These are phyloP conservation scores for Cryptococcus neoformans DNA, from an alignment of 1,284 basidiomycete genomes.

Conservation along the genomic window DNA sequence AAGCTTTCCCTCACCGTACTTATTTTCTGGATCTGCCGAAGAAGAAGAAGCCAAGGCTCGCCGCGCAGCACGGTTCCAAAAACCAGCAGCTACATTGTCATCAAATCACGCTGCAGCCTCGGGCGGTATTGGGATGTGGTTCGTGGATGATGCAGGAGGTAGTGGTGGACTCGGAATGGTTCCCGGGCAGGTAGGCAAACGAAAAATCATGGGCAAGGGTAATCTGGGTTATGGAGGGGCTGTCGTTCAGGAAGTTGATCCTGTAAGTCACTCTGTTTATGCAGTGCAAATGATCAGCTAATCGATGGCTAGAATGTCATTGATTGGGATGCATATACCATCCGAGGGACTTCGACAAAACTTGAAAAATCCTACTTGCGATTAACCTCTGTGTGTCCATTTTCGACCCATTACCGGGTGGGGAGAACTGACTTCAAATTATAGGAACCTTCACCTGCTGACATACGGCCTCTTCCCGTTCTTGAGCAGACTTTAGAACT, in stretches of 20 bases:
- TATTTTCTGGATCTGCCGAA: conserved; percentile 26
- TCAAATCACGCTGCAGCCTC: conserved; percentile 1
- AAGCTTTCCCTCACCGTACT: conserved; percentile 29
- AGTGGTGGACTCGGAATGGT: conserved; percentile 17
- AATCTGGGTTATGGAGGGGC: conserved; percentile 35
- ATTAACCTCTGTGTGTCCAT: conserved; percentile 70
- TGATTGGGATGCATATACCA: conserved; percentile 94
- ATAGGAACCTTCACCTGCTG: conserved; percentile 90
- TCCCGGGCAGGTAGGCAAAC: conserved; percentile 31
- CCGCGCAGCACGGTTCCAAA: conserved; percentile 38
- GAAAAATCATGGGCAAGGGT: conserved; percentile 37
- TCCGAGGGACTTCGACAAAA: conserved; percentile 83
- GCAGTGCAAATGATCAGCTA: too few species aligned
- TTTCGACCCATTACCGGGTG: not conserved
- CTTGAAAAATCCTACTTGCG: conserved; percentile 96
- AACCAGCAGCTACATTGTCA: conserved; percentile 11
- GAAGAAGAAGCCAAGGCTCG: conserved; percentile 41
- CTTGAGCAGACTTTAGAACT: conserved; percentile 81
- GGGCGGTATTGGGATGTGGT: conserved; percentile 19
- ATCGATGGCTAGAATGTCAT: conserved; percentile 70
- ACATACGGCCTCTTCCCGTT: conserved; percentile 83
- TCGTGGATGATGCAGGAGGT: not conserved
- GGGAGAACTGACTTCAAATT: not conserved
- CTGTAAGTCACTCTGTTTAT: conserved; percentile 39
- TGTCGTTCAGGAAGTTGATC: conserved; percentile 48